Evolutionary conservation across 2,329 filamentous ascomycete species (phyloP), one percentile per base, ranked within the genome.

Genomic region (Botrytis hyacinthi): DNA sequence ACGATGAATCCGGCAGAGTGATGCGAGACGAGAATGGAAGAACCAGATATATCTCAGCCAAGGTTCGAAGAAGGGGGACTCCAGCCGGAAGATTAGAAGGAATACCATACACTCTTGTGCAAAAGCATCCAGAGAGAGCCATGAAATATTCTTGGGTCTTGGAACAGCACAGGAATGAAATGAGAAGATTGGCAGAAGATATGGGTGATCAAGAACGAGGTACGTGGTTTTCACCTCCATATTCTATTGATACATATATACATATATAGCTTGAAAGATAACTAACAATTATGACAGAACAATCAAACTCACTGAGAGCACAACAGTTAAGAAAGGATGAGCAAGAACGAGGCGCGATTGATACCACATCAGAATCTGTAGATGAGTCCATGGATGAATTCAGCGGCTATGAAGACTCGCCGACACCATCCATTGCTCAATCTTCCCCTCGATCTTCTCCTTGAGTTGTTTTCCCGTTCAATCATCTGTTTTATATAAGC

Each of bases 41-140:
- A 35, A 26, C 51, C 22, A 70, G 68, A 62, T 63, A 29, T 26
- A 26, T 67, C 26, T n/a, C 60, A 9, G 70, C 61, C 14, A 75
- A 75, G 29, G 74, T 76, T n/a, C 42, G 75, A 54, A 54, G 46
- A n/a, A 71, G 75, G n/a, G 70, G 35, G 16, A 74, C 66, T 2
- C 65, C 67, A 1, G 73, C 59, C 8, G 68, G 69, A 40, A 75
- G 73, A 37, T 32, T n/a, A n/a, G 66, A 70, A 35, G 70, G 40
- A 12, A 44, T 75, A 16, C 75, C 75, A 10, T 75, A 61, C 20
- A 71, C 54, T 1, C 71, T 76, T 18, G 73, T 75, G 7, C 70
- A 76, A 29, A 72, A 59, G 40, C 59, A 73, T 60, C 75, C 74
- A 4, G 66, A 75, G 20, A 54, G 51, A 37, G 74, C 71, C 6